Percentiles rank a stretch among this genome's conserved stretches.
phyloP scores from a whole-genome alignment of 1,284 basidiomycete genomes.

The Leccinum cinnamomeum region DNA sequence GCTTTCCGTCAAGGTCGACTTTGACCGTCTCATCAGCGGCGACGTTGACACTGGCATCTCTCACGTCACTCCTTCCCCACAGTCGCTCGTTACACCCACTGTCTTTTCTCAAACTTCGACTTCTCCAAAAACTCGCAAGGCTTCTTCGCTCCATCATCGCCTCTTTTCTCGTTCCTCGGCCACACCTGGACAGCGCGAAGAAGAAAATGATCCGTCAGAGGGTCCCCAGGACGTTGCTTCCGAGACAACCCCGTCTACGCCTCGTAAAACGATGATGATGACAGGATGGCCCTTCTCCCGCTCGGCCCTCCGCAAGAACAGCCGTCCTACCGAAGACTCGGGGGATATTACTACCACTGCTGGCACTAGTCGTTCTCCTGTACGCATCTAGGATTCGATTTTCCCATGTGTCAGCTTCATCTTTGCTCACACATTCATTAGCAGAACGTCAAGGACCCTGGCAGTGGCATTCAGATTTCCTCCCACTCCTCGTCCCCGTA shows the following conservation, averaged over 20 bases:
- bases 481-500: constrained; percentile 8
- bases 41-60: constrained; percentile 21
- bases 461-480: not conserved
- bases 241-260: constrained; percentile 3
- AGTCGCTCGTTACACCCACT: constrained; percentile 25
- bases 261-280: constrained; percentile 28
- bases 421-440: not conserved
- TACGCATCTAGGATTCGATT: not conserved
- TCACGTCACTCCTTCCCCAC: constrained; percentile 9
- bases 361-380: not conserved
- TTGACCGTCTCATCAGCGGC: constrained; percentile 32
- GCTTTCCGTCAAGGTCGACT: constrained; percentile 32
- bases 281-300: constrained; percentile 32
- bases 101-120: constrained; percentile 20
- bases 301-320: constrained; percentile 22
- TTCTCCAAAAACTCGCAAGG: constrained; percentile 16
- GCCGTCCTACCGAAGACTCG: constrained; percentile 7
- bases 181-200: constrained; percentile 10
- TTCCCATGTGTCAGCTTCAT: not conserved
- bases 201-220: constrained; percentile 5
- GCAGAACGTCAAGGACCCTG: constrained; percentile 13
- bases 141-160: constrained; percentile 32
- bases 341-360: constrained; percentile 12
- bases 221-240: constrained; percentile 14
- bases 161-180: constrained; percentile 31